phyloP scores from a whole-genome alignment of 169 alveolate species.

The Eimeria falciformis region DNA sequence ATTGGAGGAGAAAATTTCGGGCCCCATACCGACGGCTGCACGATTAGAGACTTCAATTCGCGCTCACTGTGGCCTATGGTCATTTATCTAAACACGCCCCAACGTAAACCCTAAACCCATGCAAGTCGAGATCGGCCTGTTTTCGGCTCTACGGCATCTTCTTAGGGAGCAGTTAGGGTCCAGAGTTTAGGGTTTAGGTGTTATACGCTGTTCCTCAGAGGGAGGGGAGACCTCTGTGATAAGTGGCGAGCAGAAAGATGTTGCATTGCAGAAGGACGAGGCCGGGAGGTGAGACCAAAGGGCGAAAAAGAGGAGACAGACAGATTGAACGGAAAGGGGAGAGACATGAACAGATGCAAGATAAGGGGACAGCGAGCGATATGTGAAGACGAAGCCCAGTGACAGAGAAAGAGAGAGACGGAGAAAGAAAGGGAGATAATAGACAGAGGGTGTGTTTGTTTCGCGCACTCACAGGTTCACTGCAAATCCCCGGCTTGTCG shows the following conservation, averaged over 20 bases:
- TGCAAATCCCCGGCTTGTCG: conserved; percentile 54
- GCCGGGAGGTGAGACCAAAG: conserved; percentile 73
- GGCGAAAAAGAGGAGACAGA: not conserved
- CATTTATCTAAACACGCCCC: conserved; percentile 78
- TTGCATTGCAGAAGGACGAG: conserved; percentile 41
- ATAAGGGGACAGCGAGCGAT: not conserved
- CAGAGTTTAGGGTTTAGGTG: not conserved
- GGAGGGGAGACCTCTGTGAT: conserved; percentile 75
- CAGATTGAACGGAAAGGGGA: not conserved
- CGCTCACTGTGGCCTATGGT: conserved; percentile 83
- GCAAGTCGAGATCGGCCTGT: not conserved
- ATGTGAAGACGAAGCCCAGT: not conserved
- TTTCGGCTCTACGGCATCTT: too few species aligned
- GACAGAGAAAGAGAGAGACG: not conserved
- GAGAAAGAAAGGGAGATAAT: not conserved
- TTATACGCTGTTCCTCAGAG: not conserved
- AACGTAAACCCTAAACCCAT: conserved; percentile 29
- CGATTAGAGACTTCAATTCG: conserved; percentile 80
- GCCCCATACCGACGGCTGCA: conserved; percentile 86
- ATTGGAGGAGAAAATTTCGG: conserved; percentile 85
- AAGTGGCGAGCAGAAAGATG: conserved; percentile 39
- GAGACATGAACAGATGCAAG: not conserved
- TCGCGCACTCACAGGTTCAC: conserved; percentile 48
- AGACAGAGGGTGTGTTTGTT: not conserved
- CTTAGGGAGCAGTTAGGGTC: not conserved